Conservation (phyloP, 495 filamentous ascomycete species). For the Pseudomonodictys pantanalensis region DNA sequence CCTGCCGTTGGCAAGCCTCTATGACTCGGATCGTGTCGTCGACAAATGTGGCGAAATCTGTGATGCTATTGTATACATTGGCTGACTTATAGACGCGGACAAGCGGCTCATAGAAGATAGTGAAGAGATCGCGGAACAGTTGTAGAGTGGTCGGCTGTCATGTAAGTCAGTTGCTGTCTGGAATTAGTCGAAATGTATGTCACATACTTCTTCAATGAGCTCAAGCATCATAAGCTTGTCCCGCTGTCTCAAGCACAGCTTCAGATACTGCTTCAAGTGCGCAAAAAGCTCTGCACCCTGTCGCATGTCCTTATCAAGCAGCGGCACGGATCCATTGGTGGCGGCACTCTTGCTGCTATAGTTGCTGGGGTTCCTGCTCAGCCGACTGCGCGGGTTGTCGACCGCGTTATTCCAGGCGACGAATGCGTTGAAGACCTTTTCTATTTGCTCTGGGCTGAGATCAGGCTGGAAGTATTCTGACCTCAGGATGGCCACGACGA, state of each 20-base stretch:
- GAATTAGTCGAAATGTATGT: neutral
- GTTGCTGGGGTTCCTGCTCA: conserved; percentile 21
- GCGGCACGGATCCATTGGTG: conserved; percentile 17
- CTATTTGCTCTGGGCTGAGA: conserved; percentile 69
- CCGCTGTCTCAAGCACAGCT: conserved; percentile 83
- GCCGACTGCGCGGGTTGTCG: conserved; percentile 60
- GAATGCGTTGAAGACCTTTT: conserved; percentile 84
- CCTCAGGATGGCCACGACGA: conserved; percentile 77
- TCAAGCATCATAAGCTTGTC: conserved; percentile 97
- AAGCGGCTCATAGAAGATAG: conserved; percentile 97
- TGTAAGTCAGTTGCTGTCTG: conserved; percentile 9
- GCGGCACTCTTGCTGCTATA: conserved; percentile 23
- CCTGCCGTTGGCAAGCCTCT: conserved; percentile 84
- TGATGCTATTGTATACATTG: conserved; percentile 95
- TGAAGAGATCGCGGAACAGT: conserved; percentile 93
- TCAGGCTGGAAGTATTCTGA: conserved; percentile 69
- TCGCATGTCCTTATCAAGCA: conserved; percentile 75
- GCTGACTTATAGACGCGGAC: conserved; percentile 97
- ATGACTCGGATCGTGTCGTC: conserved; percentile 90
- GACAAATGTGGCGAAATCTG: conserved; percentile 88
- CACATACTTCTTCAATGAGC: conserved; percentile 78
- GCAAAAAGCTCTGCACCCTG: conserved; percentile 87
- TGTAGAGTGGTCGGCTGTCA: conserved; percentile 74
- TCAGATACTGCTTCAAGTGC: conserved; percentile 89
- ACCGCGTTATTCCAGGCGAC: conserved; percentile 96